Conservation (phyloP, 257 asterid genomes). For the Solanum lignicaule region DNA sequence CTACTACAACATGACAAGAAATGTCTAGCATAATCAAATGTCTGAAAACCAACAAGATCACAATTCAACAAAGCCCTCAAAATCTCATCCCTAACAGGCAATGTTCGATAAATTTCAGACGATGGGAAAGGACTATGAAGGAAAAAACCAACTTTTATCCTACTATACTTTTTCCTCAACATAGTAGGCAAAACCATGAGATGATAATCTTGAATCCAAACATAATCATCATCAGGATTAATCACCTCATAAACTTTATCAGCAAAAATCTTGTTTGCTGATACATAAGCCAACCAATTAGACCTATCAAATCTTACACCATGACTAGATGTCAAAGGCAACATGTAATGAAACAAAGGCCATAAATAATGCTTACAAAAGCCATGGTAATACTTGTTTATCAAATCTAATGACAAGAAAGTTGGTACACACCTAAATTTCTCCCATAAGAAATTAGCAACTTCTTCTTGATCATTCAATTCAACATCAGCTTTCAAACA, state of each 20-base stretch:
- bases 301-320: slow-evolving; percentile 64
- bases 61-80: slow-evolving; percentile 71
- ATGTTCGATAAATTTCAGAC: slow-evolving; percentile 65
- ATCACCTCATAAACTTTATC: slow-evolving; percentile 77
- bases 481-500: slow-evolving; percentile 47
- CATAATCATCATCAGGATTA: slow-evolving; percentile 69
- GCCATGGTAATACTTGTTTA: slow-evolving; percentile 59
- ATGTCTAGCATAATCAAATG: slow-evolving; percentile 92
- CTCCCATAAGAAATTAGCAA: slow-evolving; percentile 49
- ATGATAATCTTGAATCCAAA: slow-evolving; percentile 88
- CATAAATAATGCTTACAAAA: slow-evolving; percentile 74
- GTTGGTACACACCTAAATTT: slow-evolving; percentile 77
- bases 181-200: slow-evolving; percentile 80
- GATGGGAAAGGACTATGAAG: slow-evolving; percentile 76
- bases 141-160: slow-evolving; percentile 73
- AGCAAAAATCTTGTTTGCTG: slow-evolving; percentile 72
- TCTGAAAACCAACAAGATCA: slow-evolving; percentile 81
- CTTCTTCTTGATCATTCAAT: slow-evolving; percentile 66
- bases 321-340: slow-evolving; percentile 55
- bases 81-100: slow-evolving; percentile 84
- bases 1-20: slow-evolving; percentile 87
- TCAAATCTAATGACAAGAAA: slow-evolving; percentile 45
- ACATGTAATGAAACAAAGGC: slow-evolving; percentile 84
- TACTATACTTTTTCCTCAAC: slow-evolving; percentile 49
- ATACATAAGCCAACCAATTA: slow-evolving; percentile 70